Evolutionary conservation across 805 yeast species (phyloP).

Genomic region (Limtongia smithiae): DNA sequence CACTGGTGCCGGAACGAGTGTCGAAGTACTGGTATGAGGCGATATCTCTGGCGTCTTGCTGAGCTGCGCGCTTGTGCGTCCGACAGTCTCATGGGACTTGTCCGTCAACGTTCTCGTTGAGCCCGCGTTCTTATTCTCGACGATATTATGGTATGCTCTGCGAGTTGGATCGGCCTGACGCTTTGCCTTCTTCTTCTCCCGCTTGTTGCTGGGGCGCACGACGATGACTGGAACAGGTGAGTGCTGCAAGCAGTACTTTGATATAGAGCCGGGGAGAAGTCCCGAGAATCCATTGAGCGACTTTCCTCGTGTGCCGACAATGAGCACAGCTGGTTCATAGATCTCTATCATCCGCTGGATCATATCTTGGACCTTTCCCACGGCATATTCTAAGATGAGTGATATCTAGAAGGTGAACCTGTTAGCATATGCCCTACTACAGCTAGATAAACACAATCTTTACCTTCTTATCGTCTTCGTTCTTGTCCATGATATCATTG

Average conservation of each 20-base stretch:
- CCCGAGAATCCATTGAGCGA: constrained; percentile 43
- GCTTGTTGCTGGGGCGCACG: constrained; percentile 42
- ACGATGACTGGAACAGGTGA: constrained; percentile 48
- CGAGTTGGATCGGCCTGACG: constrained; percentile 37
- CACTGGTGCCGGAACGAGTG: background rate
- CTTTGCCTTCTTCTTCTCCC: constrained; percentile 35
- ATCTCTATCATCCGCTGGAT: constrained; percentile 43
- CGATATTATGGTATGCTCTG: constrained; percentile 31
- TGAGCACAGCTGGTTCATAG: constrained; percentile 45
- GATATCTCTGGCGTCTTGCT: too few relatives aligned
- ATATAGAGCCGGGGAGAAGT: constrained; percentile 46
- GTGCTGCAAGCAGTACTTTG: constrained; percentile 48
- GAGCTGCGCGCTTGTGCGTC: background rate
- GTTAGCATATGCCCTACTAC: too few relatives aligned
- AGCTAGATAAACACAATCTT: background rate
- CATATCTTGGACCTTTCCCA: constrained; percentile 45
- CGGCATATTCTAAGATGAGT: constrained; percentile 44
- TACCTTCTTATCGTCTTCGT: constrained; percentile 38
- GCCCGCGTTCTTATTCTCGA: constrained; percentile 28
- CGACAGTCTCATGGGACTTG: background rate
- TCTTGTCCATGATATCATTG: constrained; percentile 37
- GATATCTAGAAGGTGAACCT: constrained; percentile 33
- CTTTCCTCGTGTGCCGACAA: constrained; percentile 47
- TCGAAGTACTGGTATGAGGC: constrained; percentile 2
- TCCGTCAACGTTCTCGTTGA: constrained; percentile 12